Evolutionary conservation across 139 green algal genomes (phyloP).

Genomic region (Spirogloea muscicola): DNA sequence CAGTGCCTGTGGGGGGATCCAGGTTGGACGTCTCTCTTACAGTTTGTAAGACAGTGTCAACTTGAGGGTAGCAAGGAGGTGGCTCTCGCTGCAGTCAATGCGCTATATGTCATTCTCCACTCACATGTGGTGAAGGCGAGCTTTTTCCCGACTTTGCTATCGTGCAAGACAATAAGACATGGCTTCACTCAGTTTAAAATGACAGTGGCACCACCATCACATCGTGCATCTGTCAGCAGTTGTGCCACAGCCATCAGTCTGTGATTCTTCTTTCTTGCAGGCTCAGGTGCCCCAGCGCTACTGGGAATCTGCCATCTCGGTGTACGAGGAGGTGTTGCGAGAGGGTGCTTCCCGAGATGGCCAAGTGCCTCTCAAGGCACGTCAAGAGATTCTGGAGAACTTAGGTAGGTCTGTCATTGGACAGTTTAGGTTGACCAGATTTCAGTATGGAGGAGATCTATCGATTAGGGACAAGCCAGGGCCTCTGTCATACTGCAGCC

Average conservation of each 20-base stretch:
- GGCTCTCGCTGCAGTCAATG: slow-evolving; percentile 57
- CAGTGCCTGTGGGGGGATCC: background rate
- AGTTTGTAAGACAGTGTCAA: slow-evolving; percentile 65
- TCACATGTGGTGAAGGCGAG: slow-evolving; percentile 22
- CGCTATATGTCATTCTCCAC: slow-evolving; percentile 59
- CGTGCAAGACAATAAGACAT: too few species aligned
- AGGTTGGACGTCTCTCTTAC: slow-evolving; percentile 74
- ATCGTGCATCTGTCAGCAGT: too few species aligned
- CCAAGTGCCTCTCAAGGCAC: slow-evolving; percentile 37
- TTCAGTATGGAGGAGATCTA: too few species aligned
- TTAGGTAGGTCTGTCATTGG: slow-evolving; percentile 55
- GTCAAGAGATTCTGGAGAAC: slow-evolving; percentile 61
- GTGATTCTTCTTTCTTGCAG: too few species aligned
- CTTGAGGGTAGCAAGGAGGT: slow-evolving; percentile 65
- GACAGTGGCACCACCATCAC: too few species aligned
- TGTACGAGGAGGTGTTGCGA: slow-evolving; percentile 49
- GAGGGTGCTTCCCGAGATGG: slow-evolving; percentile 4
- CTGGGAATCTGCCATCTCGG: slow-evolving; percentile 23
- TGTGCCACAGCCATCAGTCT: too few species aligned
- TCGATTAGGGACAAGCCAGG: too few species aligned
- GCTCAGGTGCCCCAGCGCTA: slow-evolving; percentile 26
- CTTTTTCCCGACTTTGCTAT: background rate
- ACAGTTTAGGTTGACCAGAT: too few species aligned
- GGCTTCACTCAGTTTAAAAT: too few species aligned
- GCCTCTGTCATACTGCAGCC: too few species aligned